phyloP scores from a whole-genome alignment of 208 protist species.

The Strigomonas galati region DNA sequence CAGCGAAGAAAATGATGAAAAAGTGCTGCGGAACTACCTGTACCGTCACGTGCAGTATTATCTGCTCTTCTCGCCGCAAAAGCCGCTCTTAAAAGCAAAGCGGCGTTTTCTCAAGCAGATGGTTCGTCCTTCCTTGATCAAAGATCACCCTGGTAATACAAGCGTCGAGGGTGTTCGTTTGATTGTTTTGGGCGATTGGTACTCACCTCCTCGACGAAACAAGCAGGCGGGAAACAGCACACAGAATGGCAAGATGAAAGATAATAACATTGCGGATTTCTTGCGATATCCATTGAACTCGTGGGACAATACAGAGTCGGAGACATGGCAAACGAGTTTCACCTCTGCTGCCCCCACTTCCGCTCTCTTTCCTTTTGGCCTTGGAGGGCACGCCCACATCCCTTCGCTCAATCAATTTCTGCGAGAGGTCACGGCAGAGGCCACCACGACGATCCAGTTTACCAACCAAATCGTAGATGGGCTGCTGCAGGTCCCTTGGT shows the following conservation, averaged over 20 bases:
- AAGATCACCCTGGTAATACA: background rate
- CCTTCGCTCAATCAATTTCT: constrained; percentile 46
- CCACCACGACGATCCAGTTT: constrained; percentile 14
- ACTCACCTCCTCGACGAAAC: background rate
- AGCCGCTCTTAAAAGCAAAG: constrained; percentile 29
- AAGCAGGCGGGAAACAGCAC: too few species aligned
- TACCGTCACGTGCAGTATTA: background rate
- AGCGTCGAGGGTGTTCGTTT: background rate
- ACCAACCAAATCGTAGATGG: constrained; percentile 17
- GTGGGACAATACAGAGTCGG: background rate
- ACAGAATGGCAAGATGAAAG: too few species aligned
- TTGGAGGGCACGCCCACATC: constrained; percentile 41
- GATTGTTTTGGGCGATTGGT: background rate
- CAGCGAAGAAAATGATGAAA: background rate
- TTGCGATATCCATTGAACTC: background rate
- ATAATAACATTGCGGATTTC: background rate
- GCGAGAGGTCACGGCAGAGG: constrained; percentile 16
- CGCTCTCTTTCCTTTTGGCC: background rate
- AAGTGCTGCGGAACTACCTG: background rate
- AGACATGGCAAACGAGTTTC: too few species aligned
- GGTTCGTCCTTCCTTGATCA: constrained; percentile 7
- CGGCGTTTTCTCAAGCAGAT: constrained; percentile 24
- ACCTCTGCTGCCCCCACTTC: too few species aligned
- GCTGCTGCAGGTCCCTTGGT: constrained; percentile 7
- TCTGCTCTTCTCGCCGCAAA: constrained; percentile 42